Conservation (phyloP, 352 stramenopile species). For the Phytophthora foliorum region DNA sequence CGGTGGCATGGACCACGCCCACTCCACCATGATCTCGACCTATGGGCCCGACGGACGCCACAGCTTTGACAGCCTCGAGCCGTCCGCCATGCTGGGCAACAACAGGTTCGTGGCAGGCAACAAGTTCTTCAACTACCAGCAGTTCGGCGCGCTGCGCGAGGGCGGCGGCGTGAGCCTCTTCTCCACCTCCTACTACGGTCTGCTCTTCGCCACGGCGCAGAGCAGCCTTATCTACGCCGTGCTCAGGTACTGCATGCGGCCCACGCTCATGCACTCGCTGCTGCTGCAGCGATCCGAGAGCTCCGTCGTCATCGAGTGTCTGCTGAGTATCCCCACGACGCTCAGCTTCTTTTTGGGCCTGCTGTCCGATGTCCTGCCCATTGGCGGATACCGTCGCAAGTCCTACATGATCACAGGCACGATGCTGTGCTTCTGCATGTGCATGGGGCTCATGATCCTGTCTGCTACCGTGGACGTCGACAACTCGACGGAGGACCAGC, state of each 20-base stretch:
- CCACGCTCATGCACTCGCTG: constrained; percentile 76
- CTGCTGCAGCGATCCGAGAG: constrained; percentile 61
- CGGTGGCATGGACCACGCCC: constrained; percentile 40
- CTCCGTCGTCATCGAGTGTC: constrained; percentile 66
- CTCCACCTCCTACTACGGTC: constrained; percentile 61
- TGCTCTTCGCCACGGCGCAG: constrained; percentile 63
- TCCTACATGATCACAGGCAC: constrained; percentile 92
- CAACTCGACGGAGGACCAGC: constrained; percentile 31
- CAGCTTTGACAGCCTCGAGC: constrained; percentile 45
- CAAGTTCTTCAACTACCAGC: constrained; percentile 82
- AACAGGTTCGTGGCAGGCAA: constrained; percentile 70
- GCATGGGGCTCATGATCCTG: constrained; percentile 61
- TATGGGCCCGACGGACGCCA: constrained; percentile 34
- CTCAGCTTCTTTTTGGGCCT: constrained; percentile 90
- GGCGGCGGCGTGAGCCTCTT: constrained; percentile 73
- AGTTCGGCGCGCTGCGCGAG: constrained; percentile 71
- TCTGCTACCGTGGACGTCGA: constrained; percentile 55
- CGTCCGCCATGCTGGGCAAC: constrained; percentile 35
- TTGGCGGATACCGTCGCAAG: constrained; percentile 89
- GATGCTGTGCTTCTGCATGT: constrained; percentile 62
- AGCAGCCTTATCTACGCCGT: constrained; percentile 70
- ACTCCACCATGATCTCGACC: constrained; percentile 37
- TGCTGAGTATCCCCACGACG: constrained; percentile 90
- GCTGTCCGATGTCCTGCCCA: constrained; percentile 88
- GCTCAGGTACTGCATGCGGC: constrained; percentile 74